These are phyloP conservation scores for Populus hybrid DNA, from an alignment of 441 rosid genomes.

Conservation along the genomic window DNA sequence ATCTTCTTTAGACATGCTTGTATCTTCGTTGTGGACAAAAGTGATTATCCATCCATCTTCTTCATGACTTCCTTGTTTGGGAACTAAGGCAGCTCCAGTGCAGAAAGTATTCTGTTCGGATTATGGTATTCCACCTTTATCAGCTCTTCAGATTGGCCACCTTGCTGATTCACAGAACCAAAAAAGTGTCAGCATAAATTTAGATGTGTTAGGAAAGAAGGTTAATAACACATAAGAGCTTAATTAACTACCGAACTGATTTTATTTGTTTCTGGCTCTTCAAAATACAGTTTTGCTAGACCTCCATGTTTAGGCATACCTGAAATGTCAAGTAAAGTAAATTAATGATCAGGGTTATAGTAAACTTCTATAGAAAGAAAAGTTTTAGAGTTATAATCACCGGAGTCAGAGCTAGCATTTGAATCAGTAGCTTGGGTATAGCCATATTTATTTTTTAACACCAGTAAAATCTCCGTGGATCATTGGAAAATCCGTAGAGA, in stretches of 20 bases:
- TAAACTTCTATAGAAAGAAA: neutral
- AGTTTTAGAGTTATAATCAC: neutral
- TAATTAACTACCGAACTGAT: neutral
- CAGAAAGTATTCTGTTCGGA: constrained; percentile 36
- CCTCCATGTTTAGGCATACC: constrained; percentile 45
- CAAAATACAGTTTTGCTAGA: constrained; percentile 48
- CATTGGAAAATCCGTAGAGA: constrained; percentile 38
- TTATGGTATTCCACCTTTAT: constrained; percentile 39
- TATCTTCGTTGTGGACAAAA: constrained; percentile 44
- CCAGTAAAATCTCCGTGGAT: constrained; percentile 29
- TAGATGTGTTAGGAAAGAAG: neutral
- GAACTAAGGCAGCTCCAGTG: constrained; percentile 42
- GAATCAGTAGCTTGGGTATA: constrained; percentile 36
- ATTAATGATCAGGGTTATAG: neutral
- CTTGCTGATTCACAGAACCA: constrained; percentile 10
- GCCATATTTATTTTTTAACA: constrained; percentile 28
- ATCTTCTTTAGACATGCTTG: constrained; percentile 31
- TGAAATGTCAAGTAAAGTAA: neutral
- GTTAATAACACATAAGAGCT: neutral
- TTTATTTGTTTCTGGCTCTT: constrained; percentile 4
- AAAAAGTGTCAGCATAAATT: neutral
- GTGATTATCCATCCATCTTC: constrained; percentile 59
- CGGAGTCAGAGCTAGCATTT: constrained; percentile 32
- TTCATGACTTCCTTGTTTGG: constrained; percentile 25
- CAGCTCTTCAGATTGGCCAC: constrained; percentile 1